These are phyloP conservation scores for Paxillus rubicundulus DNA, from an alignment of 768 basidiomycete species.

Conservation along the genomic window DNA sequence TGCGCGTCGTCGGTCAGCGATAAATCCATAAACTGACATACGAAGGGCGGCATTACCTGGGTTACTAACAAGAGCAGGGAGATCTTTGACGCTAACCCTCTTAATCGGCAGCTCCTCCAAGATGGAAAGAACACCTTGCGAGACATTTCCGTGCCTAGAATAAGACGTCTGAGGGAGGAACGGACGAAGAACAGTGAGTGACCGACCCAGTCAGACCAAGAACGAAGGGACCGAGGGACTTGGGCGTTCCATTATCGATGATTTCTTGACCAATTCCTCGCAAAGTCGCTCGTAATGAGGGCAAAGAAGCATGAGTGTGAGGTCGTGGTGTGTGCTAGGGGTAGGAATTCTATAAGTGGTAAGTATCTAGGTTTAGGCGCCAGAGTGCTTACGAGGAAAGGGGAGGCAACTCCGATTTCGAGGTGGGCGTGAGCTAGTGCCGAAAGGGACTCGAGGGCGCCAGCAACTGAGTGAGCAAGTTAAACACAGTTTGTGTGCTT, in stretches of 20 bases:
- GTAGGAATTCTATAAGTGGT: not conserved
- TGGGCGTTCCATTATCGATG: conserved; percentile 53
- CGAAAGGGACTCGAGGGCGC: conserved; percentile 76
- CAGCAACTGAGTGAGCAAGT: conserved; percentile 56
- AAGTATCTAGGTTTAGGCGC: not conserved
- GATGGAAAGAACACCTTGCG: conserved; percentile 72
- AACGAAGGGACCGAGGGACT: conserved; percentile 70
- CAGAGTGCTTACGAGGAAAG: conserved; percentile 63
- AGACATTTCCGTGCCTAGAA: conserved; percentile 74
- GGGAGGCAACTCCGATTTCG: conserved; percentile 74
- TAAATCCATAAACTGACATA: not conserved
- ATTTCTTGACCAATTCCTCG: conserved; percentile 58
- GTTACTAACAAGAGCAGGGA: conserved; percentile 53
- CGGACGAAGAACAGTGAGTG: not conserved
- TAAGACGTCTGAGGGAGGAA: conserved; percentile 1
- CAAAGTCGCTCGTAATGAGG: conserved; percentile 50
- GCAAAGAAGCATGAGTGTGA: conserved; percentile 63
- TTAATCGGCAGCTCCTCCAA: conserved; percentile 67
- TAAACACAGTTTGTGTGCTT: not conserved
- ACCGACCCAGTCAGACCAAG: conserved; percentile 80
- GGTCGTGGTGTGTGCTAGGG: conserved; percentile 71
- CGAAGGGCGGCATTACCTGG: conserved; percentile 39
- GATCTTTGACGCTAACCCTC: conserved; percentile 52
- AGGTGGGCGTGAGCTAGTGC: conserved; percentile 78
- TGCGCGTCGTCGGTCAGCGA: conserved; percentile 21